Evolutionary conservation across 176 grass and related monocot species (phyloP).

Genomic region (Cymbopogon citratus): DNA sequence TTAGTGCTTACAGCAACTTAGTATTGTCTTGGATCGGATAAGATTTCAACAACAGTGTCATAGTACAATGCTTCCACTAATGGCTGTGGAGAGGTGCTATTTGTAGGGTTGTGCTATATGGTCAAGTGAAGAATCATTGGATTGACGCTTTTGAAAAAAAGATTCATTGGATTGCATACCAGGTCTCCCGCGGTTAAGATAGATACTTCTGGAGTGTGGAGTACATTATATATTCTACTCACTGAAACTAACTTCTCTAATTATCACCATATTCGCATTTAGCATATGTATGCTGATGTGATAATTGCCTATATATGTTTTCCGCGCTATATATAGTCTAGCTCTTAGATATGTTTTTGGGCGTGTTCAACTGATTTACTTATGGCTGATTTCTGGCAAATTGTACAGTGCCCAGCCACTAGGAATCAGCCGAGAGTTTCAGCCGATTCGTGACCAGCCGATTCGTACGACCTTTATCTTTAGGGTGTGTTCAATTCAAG

Average conservation of each 20-base stretch:
- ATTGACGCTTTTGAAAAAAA: no score
- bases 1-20: neutral
- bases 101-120: neutral
- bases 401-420: no score
- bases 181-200: neutral
- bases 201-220: neutral
- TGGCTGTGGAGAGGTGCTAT: no score
- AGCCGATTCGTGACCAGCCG: no score
- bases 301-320: no score
- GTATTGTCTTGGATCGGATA: neutral
- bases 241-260: neutral
- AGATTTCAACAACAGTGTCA: neutral
- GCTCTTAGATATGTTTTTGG: no score
- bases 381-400: no score
- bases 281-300: no score
- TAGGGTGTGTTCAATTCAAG: neutral
- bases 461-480: no score
- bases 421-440: no score
- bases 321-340: no score
- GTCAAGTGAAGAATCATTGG: neutral
- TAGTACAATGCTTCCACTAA: neutral
- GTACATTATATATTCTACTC: neutral
- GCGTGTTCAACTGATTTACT: neutral
- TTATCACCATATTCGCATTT: neutral
- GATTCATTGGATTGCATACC: neutral